These are phyloP conservation scores for Actinomortierella wolfii DNA, from an alignment of 371 early-diverging fungal species.

Conservation along the genomic window DNA sequence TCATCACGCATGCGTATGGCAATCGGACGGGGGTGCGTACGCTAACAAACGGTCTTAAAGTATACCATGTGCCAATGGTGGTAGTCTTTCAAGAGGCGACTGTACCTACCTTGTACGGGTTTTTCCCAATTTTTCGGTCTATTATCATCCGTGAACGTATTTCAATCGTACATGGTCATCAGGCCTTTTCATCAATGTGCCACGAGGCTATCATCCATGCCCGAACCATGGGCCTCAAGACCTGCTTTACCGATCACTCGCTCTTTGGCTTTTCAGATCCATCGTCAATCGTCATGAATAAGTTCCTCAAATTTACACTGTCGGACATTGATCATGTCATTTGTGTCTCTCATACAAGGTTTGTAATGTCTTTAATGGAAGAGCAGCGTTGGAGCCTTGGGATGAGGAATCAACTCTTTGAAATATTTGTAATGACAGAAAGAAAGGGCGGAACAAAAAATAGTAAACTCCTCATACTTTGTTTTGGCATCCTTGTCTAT, in stretches of 20 bases:
- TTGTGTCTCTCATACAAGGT: constrained; percentile 98
- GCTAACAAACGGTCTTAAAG: constrained; percentile 94
- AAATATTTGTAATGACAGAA: not conserved
- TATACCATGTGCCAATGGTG: constrained; percentile 94
- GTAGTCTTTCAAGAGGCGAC: constrained; percentile 89
- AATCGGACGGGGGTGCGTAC: constrained; percentile 89
- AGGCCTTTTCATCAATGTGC: constrained; percentile 93
- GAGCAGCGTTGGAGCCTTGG: not conserved
- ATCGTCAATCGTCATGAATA: constrained; percentile 93
- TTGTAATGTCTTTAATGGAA: constrained; percentile 4
- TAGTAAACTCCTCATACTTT: not conserved
- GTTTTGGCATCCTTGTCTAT: too few relatives aligned
- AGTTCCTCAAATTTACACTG: constrained; percentile 92
- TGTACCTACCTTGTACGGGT: constrained; percentile 93
- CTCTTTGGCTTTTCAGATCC: constrained; percentile 97
- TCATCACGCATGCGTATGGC: constrained; percentile 91
- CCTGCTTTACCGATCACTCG: constrained; percentile 99
- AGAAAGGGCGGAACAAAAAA: not conserved
- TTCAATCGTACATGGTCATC: constrained; percentile 98
- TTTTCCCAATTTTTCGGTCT: constrained; percentile 90
- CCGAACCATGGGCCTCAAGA: constrained; percentile 93
- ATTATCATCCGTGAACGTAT: constrained; percentile 93
- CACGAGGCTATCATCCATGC: constrained; percentile 98
- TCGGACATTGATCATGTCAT: constrained; percentile 96
- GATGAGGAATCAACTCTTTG: too few relatives aligned